These are phyloP conservation scores for Eleusine indica DNA, from an alignment of 176 grass and related monocot genomes.

Conservation along the genomic window DNA sequence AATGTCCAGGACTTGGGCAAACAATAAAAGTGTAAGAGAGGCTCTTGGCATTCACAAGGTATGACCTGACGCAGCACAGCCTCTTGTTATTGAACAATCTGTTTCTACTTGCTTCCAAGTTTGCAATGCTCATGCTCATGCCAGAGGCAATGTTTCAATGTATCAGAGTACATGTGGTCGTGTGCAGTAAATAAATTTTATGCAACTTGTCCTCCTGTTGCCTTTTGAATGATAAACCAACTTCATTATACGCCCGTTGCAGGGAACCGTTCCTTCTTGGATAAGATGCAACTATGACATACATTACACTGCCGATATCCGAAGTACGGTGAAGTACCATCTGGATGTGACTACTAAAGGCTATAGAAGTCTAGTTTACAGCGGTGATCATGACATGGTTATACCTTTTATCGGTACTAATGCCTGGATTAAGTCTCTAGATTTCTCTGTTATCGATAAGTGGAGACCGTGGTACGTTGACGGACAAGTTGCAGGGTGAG, in stretches of 20 bases:
- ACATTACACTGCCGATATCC: constrained; percentile 33
- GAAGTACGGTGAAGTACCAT: constrained; percentile 58
- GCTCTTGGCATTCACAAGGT: constrained; percentile 66
- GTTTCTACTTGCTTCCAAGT: not conserved
- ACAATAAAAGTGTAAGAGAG: constrained; percentile 52
- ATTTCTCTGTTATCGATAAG: constrained; percentile 48
- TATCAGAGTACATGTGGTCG: not conserved
- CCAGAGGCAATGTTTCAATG: not conserved
- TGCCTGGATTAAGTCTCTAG: constrained; percentile 66
- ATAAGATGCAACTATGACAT: constrained; percentile 42
- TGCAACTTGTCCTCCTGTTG: not conserved
- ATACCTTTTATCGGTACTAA: constrained; percentile 58
- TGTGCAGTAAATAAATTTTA: not conserved
- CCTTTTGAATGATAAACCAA: not conserved
- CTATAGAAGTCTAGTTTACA: constrained; percentile 55
- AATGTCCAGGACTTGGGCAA: constrained; percentile 57
- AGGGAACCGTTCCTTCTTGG: constrained; percentile 58
- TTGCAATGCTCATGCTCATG: not conserved
- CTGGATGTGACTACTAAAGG: constrained; percentile 50
- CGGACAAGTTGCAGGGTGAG: constrained; percentile 79
- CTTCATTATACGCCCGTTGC: not conserved
- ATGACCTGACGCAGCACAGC: constrained; percentile 15
- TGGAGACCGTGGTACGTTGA: constrained; percentile 66
- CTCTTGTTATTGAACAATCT: not conserved
- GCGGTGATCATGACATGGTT: constrained; percentile 67